These are phyloP conservation scores for Noccaea caerulescens DNA, from an alignment of 345 rosid genomes.

Conservation along the genomic window DNA sequence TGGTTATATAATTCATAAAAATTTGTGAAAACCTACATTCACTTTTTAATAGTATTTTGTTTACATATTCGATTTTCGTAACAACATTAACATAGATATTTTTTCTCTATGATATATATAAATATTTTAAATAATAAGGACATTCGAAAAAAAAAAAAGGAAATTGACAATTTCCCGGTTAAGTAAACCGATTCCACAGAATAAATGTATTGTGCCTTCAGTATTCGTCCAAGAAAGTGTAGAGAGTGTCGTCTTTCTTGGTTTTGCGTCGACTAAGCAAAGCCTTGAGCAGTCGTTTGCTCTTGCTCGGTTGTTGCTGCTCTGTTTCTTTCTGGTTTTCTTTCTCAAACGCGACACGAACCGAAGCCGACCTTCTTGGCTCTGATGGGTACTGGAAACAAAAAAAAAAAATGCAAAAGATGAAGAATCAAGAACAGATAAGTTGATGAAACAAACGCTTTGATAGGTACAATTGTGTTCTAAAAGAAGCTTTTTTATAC, in stretches of 20 bases:
- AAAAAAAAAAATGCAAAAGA: slow-evolving; percentile 1
- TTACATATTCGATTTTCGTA: not conserved
- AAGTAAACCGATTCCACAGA: slow-evolving; percentile 3
- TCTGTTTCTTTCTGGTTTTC: slow-evolving; percentile 58
- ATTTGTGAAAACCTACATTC: not conserved
- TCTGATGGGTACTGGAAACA: slow-evolving; percentile 71
- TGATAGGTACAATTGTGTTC: not conserved
- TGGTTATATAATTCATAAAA: no score
- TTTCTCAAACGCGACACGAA: slow-evolving; percentile 62
- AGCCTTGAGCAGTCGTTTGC: slow-evolving; percentile 87
- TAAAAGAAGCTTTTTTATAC: slow-evolving; percentile 44
- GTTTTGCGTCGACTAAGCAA: slow-evolving; percentile 92
- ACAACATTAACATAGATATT: slow-evolving; percentile 2
- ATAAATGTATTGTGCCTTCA: slow-evolving; percentile 44
- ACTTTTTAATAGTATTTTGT: not conserved
- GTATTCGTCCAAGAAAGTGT: slow-evolving; percentile 86
- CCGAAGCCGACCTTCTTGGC: slow-evolving; percentile 80
- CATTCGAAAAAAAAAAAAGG: not conserved
- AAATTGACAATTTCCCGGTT: not conserved
- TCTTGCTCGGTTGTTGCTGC: slow-evolving; percentile 68
- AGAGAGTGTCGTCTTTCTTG: slow-evolving; percentile 84
- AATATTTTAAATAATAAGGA: not conserved
- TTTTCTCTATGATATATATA: not conserved
- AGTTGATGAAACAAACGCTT: slow-evolving; percentile 3
- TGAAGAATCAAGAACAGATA: slow-evolving; percentile 4